A percentile compares a stretch with the other conserved stretches of the same genome.
Evolutionary conservation across 176 grass and related monocot genomes (phyloP).

Genomic region (Alloteropsis semialata): DNA sequence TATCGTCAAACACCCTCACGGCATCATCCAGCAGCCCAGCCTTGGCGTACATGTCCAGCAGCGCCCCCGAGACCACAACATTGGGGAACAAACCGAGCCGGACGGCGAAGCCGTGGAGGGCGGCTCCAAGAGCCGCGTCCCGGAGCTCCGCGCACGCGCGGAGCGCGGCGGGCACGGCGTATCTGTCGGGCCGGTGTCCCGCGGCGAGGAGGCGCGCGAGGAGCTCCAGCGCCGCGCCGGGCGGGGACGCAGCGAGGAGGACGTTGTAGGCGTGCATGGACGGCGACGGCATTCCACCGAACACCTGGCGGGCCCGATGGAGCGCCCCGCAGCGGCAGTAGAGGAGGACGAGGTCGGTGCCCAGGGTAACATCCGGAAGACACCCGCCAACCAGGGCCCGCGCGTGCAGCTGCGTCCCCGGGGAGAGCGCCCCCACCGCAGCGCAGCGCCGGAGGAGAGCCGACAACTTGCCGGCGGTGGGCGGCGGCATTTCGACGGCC

Average conservation of each 20-base stretch:
- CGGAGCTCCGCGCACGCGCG: constrained; percentile 30
- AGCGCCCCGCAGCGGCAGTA: constrained; percentile 46
- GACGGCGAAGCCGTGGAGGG: constrained; percentile 35
- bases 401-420: constrained; percentile 33
- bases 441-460: constrained; percentile 33
- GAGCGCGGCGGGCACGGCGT: constrained; percentile 44
- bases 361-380: constrained; percentile 46
- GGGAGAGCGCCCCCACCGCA: background rate
- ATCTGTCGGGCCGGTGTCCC: constrained; percentile 41
- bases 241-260: constrained; percentile 39
- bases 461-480: constrained; percentile 28
- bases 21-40: background rate
- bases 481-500: constrained; percentile 16
- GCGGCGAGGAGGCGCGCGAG: constrained; percentile 19
- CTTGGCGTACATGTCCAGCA: constrained; percentile 62
- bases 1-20: background rate
- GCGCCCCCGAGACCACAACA: constrained; percentile 27
- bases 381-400: constrained; percentile 13
- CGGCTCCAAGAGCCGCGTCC: constrained; percentile 18
- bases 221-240: constrained; percentile 16
- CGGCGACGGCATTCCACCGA: constrained; percentile 35
- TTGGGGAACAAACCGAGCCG: constrained; percentile 24
- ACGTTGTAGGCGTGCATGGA: constrained; percentile 66
- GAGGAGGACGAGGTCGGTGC: constrained; percentile 53
- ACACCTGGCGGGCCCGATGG: constrained; percentile 26